Evolutionary conservation across 1,284 basidiomycete species (phyloP).

Genomic region (Rhodotorula sp.): DNA sequence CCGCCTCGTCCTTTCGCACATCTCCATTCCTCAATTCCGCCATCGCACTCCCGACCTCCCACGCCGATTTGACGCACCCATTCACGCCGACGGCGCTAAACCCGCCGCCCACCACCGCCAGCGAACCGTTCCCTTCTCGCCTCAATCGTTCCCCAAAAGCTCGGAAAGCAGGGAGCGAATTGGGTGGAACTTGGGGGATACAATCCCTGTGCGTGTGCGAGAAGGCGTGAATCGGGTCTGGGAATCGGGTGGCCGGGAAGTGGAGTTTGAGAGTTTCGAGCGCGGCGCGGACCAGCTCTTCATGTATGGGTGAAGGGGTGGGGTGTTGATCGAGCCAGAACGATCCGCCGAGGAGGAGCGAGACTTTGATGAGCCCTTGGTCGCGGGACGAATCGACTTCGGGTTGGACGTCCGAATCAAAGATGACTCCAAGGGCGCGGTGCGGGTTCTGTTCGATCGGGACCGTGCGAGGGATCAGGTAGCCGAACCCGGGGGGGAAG

Average conservation of each 20-base stretch:
- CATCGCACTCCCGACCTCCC: conserved; percentile 60
- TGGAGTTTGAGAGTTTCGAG: conserved; percentile 55
- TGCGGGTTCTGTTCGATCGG: conserved; percentile 53
- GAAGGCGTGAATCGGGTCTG: conserved; percentile 60
- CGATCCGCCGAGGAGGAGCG: conserved; percentile 88
- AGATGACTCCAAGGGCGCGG: conserved; percentile 56
- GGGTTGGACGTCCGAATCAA: conserved; percentile 58
- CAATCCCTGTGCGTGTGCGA: conserved; percentile 65
- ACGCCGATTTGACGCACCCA: conserved; percentile 64
- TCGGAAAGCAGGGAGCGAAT: conserved; percentile 56
- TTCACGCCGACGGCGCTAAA: conserved; percentile 86
- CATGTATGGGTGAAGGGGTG: conserved; percentile 5
- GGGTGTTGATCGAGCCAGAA: conserved; percentile 53
- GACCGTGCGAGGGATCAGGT: conserved; percentile 77
- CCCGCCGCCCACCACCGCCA: conserved; percentile 80
- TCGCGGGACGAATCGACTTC: conserved; percentile 49
- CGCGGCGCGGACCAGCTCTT: conserved; percentile 42
- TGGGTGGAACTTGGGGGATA: conserved; percentile 70
- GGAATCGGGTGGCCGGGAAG: conserved; percentile 56
- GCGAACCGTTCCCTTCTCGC: conserved; percentile 53
- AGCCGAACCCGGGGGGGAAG: conserved; percentile 75
- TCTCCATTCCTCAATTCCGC: conserved; percentile 29
- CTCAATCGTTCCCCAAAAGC: conserved; percentile 59
- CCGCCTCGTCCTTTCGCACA: not conserved
- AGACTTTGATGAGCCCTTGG: conserved; percentile 62